phyloP scores from a whole-genome alignment of 2,329 filamentous ascomycete species.

The Botrytis galanthina region DNA sequence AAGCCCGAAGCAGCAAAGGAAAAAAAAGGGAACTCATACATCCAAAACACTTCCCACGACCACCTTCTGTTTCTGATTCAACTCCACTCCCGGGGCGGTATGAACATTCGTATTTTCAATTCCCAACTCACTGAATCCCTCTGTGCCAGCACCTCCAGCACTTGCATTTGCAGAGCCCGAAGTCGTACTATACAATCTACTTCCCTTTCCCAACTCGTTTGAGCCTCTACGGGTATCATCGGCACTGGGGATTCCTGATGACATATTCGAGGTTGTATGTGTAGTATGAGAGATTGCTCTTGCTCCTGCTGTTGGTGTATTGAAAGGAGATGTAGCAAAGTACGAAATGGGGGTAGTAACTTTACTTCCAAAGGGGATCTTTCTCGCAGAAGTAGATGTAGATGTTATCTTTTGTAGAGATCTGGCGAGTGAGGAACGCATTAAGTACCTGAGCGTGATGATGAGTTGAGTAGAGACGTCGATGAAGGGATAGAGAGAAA shows the following conservation, averaged over 20 bases:
- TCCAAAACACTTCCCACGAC: conserved; percentile 59
- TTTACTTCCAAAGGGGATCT: background rate
- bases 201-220: background rate
- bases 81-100: conserved; percentile 49
- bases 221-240: background rate
- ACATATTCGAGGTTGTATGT: background rate
- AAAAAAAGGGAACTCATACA: conserved; percentile 33
- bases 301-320: background rate
- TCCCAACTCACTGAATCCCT: conserved; percentile 27
- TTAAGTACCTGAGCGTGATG: background rate
- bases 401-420: background rate
- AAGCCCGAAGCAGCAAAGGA: too few relatives aligned
- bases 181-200: background rate
- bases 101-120: conserved; percentile 56
- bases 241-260: background rate
- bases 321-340: background rate
- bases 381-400: background rate
- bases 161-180: background rate
- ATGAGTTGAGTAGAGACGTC: background rate
- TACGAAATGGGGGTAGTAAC: background rate
- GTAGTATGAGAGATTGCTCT: background rate
- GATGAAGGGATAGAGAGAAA: background rate
- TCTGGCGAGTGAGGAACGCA: background rate
- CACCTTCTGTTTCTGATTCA: conserved; percentile 51
- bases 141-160: background rate